Conservation (phyloP, 768 basidiomycete species). For the Baorangia bicolor region DNA sequence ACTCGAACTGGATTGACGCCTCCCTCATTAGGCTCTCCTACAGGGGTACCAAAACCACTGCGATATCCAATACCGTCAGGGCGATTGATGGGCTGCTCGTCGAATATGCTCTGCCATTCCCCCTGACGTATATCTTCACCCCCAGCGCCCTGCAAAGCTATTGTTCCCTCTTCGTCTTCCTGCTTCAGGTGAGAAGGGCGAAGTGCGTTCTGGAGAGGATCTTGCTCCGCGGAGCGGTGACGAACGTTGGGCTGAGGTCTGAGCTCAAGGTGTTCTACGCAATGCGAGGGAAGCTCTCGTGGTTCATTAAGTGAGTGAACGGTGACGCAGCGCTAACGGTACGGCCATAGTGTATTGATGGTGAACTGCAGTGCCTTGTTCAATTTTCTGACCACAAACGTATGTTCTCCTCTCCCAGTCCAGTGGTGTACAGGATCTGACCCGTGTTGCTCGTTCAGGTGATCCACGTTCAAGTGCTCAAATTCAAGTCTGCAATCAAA, state of each 20-base stretch:
- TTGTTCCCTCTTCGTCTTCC: slow-evolving; percentile 64
- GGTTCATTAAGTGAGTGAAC: slow-evolving; percentile 78
- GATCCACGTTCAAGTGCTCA: slow-evolving; percentile 57
- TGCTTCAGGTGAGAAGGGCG: slow-evolving; percentile 72
- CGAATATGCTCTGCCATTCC: slow-evolving; percentile 84
- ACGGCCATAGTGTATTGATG: not conserved
- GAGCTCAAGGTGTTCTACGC: slow-evolving; percentile 74
- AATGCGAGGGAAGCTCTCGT: slow-evolving; percentile 72
- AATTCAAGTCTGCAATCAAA: slow-evolving; percentile 57
- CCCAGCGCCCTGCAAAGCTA: slow-evolving; percentile 56
- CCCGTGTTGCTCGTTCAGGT: slow-evolving; percentile 44
- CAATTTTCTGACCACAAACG: slow-evolving; percentile 74
- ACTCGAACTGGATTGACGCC: slow-evolving; percentile 58
- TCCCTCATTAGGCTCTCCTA: slow-evolving; percentile 73
- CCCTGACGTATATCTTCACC: slow-evolving; percentile 75
- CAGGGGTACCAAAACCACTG: slow-evolving; percentile 46
- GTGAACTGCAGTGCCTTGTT: slow-evolving; percentile 51
- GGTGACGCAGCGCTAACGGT: not conserved
- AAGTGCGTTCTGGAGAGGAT: slow-evolving; percentile 71
- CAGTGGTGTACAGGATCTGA: not conserved
- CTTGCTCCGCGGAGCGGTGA: slow-evolving; percentile 54
- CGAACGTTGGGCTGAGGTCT: slow-evolving; percentile 33
- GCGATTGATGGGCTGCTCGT: slow-evolving; percentile 64
- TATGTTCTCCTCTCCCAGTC: slow-evolving; percentile 31
- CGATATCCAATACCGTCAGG: slow-evolving; percentile 54